Percentiles rank a stretch among this genome's conserved stretches.
These are phyloP conservation scores for Colletotrichum godetiae DNA, from an alignment of 2,329 filamentous ascomycete species.

Conservation along the genomic window DNA sequence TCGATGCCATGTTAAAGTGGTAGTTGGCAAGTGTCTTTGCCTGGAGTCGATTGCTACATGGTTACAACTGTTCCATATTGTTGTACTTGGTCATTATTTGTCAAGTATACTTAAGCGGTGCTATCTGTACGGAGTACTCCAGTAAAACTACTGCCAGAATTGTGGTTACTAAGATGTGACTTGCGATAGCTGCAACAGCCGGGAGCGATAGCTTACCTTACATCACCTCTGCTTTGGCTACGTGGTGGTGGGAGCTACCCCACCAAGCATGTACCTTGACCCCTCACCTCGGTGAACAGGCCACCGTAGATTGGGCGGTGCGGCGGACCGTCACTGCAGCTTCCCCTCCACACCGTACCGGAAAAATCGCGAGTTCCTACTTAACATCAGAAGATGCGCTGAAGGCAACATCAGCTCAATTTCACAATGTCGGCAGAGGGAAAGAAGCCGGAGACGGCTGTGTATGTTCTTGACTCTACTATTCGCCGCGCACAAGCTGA, in stretches of 20 bases:
- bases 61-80: no score
- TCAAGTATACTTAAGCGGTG: neutral
- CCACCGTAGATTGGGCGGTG: constrained; percentile 24
- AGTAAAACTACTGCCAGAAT: no score
- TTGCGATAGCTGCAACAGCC: no score
- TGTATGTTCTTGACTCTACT: neutral
- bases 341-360: constrained; percentile 33
- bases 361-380: constrained; percentile 35
- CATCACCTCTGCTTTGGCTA: no score
- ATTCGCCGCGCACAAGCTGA: neutral
- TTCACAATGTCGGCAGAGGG: constrained; percentile 30
- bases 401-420: constrained; percentile 14
- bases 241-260: neutral
- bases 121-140: no score
- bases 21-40: no score
- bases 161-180: no score
- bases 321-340: constrained; percentile 35
- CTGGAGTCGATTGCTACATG: no score
- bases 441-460: constrained; percentile 29
- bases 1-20: no score
- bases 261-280: neutral
- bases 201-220: no score
- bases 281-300: constrained; percentile 36
- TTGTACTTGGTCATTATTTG: neutral
- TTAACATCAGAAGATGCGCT: constrained; percentile 31